Evolutionary conservation across 2,329 filamentous ascomycete genomes (phyloP), one percentile per base, ranked within the genome.

Genomic region (Thelonectria blattea): DNA sequence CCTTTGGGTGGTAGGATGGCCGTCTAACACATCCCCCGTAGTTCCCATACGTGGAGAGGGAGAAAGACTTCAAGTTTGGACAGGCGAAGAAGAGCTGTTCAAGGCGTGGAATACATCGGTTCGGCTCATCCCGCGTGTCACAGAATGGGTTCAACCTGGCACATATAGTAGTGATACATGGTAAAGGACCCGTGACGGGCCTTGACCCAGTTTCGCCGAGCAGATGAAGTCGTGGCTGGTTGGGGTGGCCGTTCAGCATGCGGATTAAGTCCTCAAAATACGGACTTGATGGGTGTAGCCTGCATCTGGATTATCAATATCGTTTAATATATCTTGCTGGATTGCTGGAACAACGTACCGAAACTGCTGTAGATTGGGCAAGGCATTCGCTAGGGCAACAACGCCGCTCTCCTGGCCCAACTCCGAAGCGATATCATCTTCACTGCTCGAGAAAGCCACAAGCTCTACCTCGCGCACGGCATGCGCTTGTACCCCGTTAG

Each of bases 1-100:
- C 20, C 45, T 22, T 14, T 47, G 14, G 20, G 30, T 47, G 45
- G 27, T n/a, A 10, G 45, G 45, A 22, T 17, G 17, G n/a, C 24
- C 8, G 14, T n/a, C 10, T 47, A 22, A 30, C 10, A 30, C 22
- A 47, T 30, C 45, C 20, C 20, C 45, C 45, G 14, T 30, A 30
- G 22, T n/a, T n/a, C 45, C 42, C 42, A 45, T 15, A 30, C 24
- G 45, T 30, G 10, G 45, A 47, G 6, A 47, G 15, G 45, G 45
- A 47, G 20, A 30, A 47, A 22, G 45, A 47, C 45, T 47, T 47
- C 45, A 47, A 47, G 45, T 47, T 47, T 47, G 45, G 45, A 12
- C 45, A 47, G 45, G 45, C 45, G 27, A 47, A 47, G 17, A 47
- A 47, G 45, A 47, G 45, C 30, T 47, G 45, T 47, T 47, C 22